phyloP scores from a whole-genome alignment of 2,329 filamentous ascomycete genomes.

The Scytalidium sp. region DNA sequence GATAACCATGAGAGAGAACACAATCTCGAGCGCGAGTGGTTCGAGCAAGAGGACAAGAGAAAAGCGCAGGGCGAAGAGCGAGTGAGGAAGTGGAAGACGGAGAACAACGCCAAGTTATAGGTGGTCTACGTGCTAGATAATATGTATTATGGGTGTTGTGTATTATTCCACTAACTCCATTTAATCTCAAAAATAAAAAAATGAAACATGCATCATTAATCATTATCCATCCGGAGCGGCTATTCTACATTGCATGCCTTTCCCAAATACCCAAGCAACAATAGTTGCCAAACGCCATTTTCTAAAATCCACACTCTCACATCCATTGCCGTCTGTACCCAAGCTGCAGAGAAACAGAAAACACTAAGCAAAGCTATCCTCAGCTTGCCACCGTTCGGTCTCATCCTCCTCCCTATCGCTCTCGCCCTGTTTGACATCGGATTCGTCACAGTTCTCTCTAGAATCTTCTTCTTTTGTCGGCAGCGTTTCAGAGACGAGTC shows the following conservation, averaged over 20 bases:
- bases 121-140: neutral
- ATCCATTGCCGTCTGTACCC: conserved; percentile 8
- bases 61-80: conserved; percentile 15
- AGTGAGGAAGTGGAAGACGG: conserved; percentile 24
- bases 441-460: neutral
- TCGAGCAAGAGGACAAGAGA: conserved; percentile 33
- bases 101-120: conserved; percentile 23
- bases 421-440: neutral
- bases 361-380: conserved; percentile 29
- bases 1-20: conserved; percentile 50
- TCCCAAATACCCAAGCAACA: neutral
- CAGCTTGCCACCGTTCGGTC: conserved; percentile 20
- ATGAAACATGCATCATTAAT: conserved; percentile 1
- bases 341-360: conserved; percentile 13
- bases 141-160: conserved; percentile 12
- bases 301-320: neutral
- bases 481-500: conserved; percentile 1
- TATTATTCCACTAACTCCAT: conserved; percentile 13
- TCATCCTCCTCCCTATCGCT: neutral
- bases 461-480: conserved; percentile 1
- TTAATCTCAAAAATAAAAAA: neutral
- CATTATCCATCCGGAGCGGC: neutral
- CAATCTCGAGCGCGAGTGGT: conserved; percentile 42
- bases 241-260: neutral
- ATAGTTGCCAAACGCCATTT: conserved; percentile 1